phyloP scores from a whole-genome alignment of 2,329 filamentous ascomycete species.

The Penicillium sp. region DNA sequence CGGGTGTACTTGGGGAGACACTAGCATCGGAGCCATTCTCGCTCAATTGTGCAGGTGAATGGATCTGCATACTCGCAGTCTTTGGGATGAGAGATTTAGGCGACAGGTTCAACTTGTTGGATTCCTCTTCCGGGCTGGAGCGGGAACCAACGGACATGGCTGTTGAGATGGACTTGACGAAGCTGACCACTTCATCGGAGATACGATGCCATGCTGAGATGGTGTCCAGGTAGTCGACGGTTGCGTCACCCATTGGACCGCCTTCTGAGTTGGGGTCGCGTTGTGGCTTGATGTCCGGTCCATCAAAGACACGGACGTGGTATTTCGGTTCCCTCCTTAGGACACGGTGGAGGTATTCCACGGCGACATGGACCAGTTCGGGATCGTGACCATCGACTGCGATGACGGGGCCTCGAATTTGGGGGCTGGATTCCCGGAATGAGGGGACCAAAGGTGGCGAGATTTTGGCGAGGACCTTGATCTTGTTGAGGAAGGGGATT shows the following conservation, averaged over 20 bases:
- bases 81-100: constrained; percentile 36
- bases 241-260: constrained; percentile 47
- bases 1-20: constrained; percentile 14
- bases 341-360: constrained; percentile 60
- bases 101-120: constrained; percentile 24
- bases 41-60: constrained; percentile 32
- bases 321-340: constrained; percentile 56
- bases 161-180: constrained; percentile 46
- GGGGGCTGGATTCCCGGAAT: constrained; percentile 30
- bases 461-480: constrained; percentile 73
- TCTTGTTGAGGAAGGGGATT: constrained; percentile 72
- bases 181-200: constrained; percentile 67
- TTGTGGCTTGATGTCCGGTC: constrained; percentile 36
- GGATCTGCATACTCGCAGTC: constrained; percentile 29
- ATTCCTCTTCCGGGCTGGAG: constrained; percentile 19
- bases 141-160: constrained; percentile 13
- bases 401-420: constrained; percentile 73
- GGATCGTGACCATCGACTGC: constrained; percentile 75
- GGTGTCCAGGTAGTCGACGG: constrained; percentile 62
- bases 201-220: constrained; percentile 75
- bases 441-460: constrained; percentile 62
- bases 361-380: constrained; percentile 64
- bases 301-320: constrained; percentile 51
- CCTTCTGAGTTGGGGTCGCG: constrained; percentile 21
- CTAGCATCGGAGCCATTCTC: constrained; percentile 27